phyloP scores from a whole-genome alignment of 805 yeast genomes.

The Nadsonia fulvescens region DNA sequence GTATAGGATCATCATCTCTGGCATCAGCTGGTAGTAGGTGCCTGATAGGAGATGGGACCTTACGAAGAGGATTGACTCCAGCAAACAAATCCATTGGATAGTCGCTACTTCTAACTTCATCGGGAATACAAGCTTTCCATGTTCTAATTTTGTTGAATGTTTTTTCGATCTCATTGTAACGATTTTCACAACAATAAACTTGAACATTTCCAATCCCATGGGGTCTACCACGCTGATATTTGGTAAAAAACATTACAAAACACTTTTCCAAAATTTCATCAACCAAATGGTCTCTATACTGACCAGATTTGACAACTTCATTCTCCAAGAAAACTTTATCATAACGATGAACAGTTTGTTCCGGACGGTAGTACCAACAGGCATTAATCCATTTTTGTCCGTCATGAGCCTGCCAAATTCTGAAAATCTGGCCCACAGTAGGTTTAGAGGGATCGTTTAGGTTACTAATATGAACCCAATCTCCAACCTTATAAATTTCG shows the following conservation, averaged over 20 bases:
- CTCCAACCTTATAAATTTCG: slow-evolving; percentile 67
- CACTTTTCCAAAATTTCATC: slow-evolving; percentile 86
- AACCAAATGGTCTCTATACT: slow-evolving; percentile 82
- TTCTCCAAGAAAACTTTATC: slow-evolving; percentile 82
- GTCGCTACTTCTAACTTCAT: slow-evolving; percentile 63
- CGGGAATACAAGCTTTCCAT: slow-evolving; percentile 97
- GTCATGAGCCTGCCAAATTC: slow-evolving; percentile 71
- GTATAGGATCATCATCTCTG: slow-evolving; percentile 51
- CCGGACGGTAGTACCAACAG: slow-evolving; percentile 96
- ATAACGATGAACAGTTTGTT: slow-evolving; percentile 86
- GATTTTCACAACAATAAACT: slow-evolving; percentile 81
- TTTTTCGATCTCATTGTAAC: slow-evolving; percentile 82
- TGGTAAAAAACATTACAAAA: slow-evolving; percentile 83
- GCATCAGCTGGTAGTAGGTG: slow-evolving; percentile 63
- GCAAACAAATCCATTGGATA: slow-evolving; percentile 42
- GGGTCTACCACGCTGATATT: slow-evolving; percentile 90
- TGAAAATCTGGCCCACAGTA: slow-evolving; percentile 81
- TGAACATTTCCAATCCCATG: slow-evolving; percentile 47
- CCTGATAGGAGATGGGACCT: slow-evolving; percentile 71
- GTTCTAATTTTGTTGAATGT: slow-evolving; percentile 89
- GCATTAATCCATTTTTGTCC: slow-evolving; percentile 80
- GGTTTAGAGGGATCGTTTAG: slow-evolving; percentile 82
- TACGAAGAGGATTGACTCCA: slow-evolving; percentile 52
- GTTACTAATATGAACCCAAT: slow-evolving; percentile 80
- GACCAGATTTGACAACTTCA: slow-evolving; percentile 93